Percentiles rank a stretch among this genome's conserved stretches.
phyloP scores from a whole-genome alignment of 106 monocot genomes.

The Dendrobium chrysotoxum region DNA sequence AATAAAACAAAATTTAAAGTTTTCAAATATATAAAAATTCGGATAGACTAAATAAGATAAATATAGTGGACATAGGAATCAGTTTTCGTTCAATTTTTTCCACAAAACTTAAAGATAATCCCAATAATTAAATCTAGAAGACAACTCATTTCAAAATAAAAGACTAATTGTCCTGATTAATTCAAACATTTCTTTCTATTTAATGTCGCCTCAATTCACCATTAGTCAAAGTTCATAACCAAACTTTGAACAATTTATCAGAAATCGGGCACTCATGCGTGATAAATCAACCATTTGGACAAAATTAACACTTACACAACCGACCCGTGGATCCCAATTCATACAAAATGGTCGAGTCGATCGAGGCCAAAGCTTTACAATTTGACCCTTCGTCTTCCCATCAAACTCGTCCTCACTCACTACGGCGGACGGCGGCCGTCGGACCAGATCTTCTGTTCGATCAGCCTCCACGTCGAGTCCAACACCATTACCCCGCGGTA shows the following conservation, averaged over 20 bases:
- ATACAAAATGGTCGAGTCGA: not conserved
- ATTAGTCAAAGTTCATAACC: not conserved
- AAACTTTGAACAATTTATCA: not conserved
- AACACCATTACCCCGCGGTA: too few relatives aligned
- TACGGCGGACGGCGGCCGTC: not conserved
- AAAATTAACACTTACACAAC: not conserved
- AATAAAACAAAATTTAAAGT: too few relatives aligned
- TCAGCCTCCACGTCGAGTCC: too few relatives aligned
- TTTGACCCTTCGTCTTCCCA: not conserved
- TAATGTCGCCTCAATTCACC: not conserved
- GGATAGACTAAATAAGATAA: too few relatives aligned
- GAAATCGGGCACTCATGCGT: not conserved
- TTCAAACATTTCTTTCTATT: not conserved
- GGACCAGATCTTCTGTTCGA: too few relatives aligned
- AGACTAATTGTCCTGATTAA: not conserved
- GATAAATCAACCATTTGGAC: not conserved
- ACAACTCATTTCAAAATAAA: not conserved
- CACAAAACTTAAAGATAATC: not conserved
- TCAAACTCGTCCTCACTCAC: not conserved
- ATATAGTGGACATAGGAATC: too few relatives aligned
- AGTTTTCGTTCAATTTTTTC: too few relatives aligned
- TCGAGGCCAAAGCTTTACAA: not conserved
- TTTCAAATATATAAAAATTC: too few relatives aligned
- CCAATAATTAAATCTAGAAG: not conserved
- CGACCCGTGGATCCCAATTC: not conserved